Evolutionary conservation across 2,329 filamentous ascomycete species (phyloP).

Genomic region (Lachnellula subtilissima): DNA sequence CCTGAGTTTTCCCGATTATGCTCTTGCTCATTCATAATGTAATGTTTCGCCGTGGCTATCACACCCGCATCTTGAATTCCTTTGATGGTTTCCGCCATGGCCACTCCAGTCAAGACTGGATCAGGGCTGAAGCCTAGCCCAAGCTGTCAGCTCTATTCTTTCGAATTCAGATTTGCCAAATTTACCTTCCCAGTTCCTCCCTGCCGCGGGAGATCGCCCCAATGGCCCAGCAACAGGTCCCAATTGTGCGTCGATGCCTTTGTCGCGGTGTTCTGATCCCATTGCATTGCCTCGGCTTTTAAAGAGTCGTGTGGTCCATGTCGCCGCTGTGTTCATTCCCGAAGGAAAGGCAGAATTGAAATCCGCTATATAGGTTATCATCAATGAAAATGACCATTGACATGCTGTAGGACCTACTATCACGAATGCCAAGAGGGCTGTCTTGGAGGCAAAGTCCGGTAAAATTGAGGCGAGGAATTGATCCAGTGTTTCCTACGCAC

Average conservation of each 20-base stretch:
- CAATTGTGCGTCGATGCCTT: constrained; percentile 70
- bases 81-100: constrained; percentile 66
- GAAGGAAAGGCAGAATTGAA: constrained; percentile 72
- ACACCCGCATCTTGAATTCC: constrained; percentile 80
- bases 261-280: constrained; percentile 66
- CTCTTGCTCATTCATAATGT: constrained; percentile 66
- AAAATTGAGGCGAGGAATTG: constrained; percentile 30
- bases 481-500: constrained; percentile 32
- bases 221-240: constrained; percentile 65
- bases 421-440: constrained; percentile 35
- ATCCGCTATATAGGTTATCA: constrained; percentile 44
- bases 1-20: constrained; percentile 24
- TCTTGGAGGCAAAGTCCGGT: constrained; percentile 31
- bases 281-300: constrained; percentile 63
- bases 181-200: constrained; percentile 62
- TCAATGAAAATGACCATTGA: background rate
- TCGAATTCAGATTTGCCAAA: background rate
- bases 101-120: constrained; percentile 68
- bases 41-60: constrained; percentile 79
- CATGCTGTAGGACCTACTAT: constrained; percentile 27
- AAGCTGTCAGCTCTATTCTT: background rate
- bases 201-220: constrained; percentile 63
- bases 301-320: constrained; percentile 68
- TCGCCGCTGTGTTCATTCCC: constrained; percentile 70
- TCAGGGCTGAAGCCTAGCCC: constrained; percentile 56